Evolutionary conservation across 495 filamentous ascomycete species (phyloP), one percentile per base, ranked within the genome.

Genomic region (Hyaloscypha variabilis): DNA sequence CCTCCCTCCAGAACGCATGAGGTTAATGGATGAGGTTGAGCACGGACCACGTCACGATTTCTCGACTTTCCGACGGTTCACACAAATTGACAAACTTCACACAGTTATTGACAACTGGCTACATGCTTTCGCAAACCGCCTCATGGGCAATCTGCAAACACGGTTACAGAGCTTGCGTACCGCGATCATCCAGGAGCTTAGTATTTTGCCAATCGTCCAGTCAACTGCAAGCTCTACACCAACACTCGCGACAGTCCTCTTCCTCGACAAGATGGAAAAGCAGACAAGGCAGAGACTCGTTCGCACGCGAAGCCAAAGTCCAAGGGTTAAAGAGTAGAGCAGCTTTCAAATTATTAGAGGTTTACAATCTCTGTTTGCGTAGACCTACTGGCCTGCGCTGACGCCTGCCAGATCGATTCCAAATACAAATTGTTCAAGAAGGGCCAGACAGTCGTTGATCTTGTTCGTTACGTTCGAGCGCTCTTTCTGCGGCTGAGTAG

Each of bases 301-400:
- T 86, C 76, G 85, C 86, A 0, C 86, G 83, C 62, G 79, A 87
- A 58, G 93, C 95, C 11, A 87, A 85, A 69, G 85, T 93, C 3
- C 83, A 89, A 66, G 88, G 87, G 1, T 77, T 96, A 36, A 97
- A 93, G 76, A 93, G 91, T 66, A 88, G 95, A 68, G 96, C 95
- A 63, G 95, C 91, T 8, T 96, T 93, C 74, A 99, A 99, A 76
- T 83, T 99, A 29, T 74, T 96, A 29, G 90, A 94, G 80, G 90
- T 91, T 46, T 29, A 29, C 70, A 31, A 73, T 51, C 29, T 60
- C 67, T 70, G 55, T 67, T 56, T 29, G 14, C 25, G 10, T 13
- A 19, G 29, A n/a, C n/a, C n/a, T n/a, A n/a, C n/a, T n/a, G n/a
- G n/a, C n/a, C n/a, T n/a, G n/a, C n/a, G n/a, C n/a, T n/a, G n/a